Evolutionary conservation across 2,329 filamentous ascomycete genomes (phyloP).

Genomic region (Aspergillus intermedius): DNA sequence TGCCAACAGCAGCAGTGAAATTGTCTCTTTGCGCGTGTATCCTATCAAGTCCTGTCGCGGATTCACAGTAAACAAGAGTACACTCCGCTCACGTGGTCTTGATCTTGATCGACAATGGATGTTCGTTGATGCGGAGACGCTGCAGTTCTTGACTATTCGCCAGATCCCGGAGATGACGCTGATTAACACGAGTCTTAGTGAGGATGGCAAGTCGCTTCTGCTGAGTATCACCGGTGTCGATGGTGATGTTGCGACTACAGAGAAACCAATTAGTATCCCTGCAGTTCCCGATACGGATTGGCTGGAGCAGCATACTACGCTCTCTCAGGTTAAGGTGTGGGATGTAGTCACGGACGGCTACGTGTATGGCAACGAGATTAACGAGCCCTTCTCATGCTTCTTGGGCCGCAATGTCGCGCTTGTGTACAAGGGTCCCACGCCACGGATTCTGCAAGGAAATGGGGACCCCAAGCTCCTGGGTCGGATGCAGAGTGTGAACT

Average conservation of each 20-base stretch:
- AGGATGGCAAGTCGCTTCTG: conserved; percentile 41
- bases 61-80: conserved; percentile 47
- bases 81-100: conserved; percentile 51
- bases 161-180: conserved; percentile 57
- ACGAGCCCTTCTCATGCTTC: conserved; percentile 49
- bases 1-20: conserved; percentile 19
- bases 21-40: conserved; percentile 48
- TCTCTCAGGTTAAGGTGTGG: conserved; percentile 53
- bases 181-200: conserved; percentile 49
- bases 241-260: neutral
- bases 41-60: conserved; percentile 63
- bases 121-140: conserved; percentile 50
- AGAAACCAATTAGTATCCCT: conserved; percentile 45
- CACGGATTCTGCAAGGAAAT: conserved; percentile 51
- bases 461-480: conserved; percentile 50
- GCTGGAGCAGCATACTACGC: conserved; percentile 48
- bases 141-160: conserved; percentile 58
- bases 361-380: conserved; percentile 47
- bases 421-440: conserved; percentile 56
- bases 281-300: conserved; percentile 49
- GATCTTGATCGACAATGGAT: conserved; percentile 61
- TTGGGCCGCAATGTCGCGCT: conserved; percentile 51
- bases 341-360: conserved; percentile 52
- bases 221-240: conserved; percentile 41
- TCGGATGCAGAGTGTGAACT: conserved; percentile 48